Percentiles rank a stretch among this genome's conserved stretches.
Conservation (phyloP, 306 rosid species). For the Purshia tridentata region DNA sequence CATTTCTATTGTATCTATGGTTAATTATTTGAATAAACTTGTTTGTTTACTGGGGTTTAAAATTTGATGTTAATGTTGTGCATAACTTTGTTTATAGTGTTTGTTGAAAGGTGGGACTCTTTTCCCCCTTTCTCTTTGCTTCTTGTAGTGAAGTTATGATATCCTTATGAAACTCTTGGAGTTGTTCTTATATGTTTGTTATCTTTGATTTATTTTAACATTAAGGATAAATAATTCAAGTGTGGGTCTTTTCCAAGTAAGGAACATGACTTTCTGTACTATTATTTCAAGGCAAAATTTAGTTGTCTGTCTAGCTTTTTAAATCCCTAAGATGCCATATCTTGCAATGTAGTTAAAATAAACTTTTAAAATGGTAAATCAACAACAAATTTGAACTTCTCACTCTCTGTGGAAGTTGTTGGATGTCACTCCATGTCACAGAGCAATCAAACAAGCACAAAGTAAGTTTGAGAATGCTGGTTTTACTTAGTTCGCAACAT, state of each 20-base stretch:
- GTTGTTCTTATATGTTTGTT: neutral
- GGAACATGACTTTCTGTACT: too few relatives aligned
- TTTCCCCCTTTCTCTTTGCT: neutral
- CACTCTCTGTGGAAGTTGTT: neutral
- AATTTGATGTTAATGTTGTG: neutral
- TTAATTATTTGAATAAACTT: neutral
- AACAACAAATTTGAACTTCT: neutral
- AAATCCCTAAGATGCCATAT: neutral
- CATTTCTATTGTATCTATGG: neutral
- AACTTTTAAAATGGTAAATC: neutral
- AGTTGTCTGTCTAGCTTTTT: neutral
- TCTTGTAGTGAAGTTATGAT: neutral
- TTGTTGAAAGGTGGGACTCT: constrained; percentile 2
- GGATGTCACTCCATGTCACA: too few relatives aligned
- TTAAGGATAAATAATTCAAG: neutral
- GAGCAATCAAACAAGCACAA: neutral
- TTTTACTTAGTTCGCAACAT: neutral
- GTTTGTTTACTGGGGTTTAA: neutral
- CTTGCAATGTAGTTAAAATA: neutral
- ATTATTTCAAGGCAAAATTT: neutral
- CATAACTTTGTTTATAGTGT: neutral
- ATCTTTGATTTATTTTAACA: neutral
- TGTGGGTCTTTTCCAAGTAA: neutral
- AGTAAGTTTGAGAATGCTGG: neutral
- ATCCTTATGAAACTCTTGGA: neutral